Base-by-base conservation (phyloP, 1,139 yeast species). In the Tardiomyces digboiensis region DNA sequence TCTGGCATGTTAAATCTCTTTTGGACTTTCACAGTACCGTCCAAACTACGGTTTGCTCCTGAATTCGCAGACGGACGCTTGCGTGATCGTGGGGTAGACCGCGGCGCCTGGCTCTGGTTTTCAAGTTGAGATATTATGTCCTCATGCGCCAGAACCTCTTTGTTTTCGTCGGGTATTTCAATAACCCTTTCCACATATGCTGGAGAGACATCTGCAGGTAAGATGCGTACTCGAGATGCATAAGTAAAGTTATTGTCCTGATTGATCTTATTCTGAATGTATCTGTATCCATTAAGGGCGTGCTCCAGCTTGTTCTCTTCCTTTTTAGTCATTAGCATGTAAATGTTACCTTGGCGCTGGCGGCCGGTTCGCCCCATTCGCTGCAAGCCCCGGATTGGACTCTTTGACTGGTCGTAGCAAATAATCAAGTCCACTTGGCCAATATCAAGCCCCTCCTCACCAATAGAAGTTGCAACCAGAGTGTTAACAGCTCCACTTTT, bases 351-450 rank as follows among this genome's bases (percentile, higher is more conserved):
- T 52, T 84, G 87, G 52, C 97, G 70, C 58, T 87, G 86, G 65
- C 99, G 81, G 14, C 98, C 99, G 0, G 99, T 93, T 66, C 99
- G 78, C 26, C 99, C 99, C 93, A 93, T 86, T 54, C 99, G 71
- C 61, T 93, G 99, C 40, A 93, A 75, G 55, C 85, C 88, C 48
- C 94, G 86, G 46, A 93, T 91, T 0, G 98, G 97, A 41, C 96
- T 86, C 29, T 88, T 74, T 0, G 97, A 88, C 1, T 95, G 86
- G 56, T 93, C 98, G 62, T 81, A 91, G 57, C 97, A 88, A 5
- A 91, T 74, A 53, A 93, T 91, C 54, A 91, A 62, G 61, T 93
- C 98, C 43, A 93, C 98, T 58, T 93, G 97, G 26, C 98, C 57
- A 52, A 93, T 93, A 69, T 93, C 98, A 49, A 93, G 72, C 43